Base-by-base conservation (phyloP, 2,329 filamentous ascomycete species). In the Fusarium incarnatum region DNA sequence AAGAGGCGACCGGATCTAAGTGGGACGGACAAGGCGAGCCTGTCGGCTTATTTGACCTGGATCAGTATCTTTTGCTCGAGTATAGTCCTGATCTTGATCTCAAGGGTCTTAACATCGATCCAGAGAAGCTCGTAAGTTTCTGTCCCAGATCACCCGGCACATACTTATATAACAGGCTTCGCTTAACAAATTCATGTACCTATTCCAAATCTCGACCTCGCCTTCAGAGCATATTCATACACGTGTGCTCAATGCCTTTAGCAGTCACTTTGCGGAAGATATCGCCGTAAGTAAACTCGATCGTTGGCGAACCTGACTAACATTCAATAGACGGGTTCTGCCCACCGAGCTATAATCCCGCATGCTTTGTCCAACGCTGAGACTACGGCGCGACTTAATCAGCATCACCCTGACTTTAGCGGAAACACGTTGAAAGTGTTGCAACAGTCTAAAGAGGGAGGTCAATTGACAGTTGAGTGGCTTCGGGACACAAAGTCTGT, bases 121-220 rank as follows among this genome's bases (percentile, higher is more conserved):
- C 60, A 0, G 4, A 18, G 2, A 47, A 65, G 3, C 7, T 65
- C 1, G 62, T 65, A 4, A 42, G 61, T 59, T 1, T 11, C 4
- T 5, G 1, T 0, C 3, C 2, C 2, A 0, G 1, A 25, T 18
- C 1, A 0, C 7, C 6, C 6, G n/a, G 2, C 12, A 0, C 3
- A 8, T 1, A 0, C 15, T 7, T 0, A 2, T 5, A 46, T 50
- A 2, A 64, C n/a, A 5, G 62, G 22, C 18, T 22, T 9, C 53
- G 0, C n/a, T 64, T 0, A 41, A 59, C 22, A 34, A 22, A 2
- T 64, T 50, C 6, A 52, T 65, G 8, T 64, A 64, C 4, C 11
- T 64, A 1, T 65, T 64, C 18, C 62, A 64, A 22, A 18, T 64
- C 1, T 64, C 62, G 2, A 42, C 25, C 1, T 5, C 23, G 7